These are phyloP conservation scores for Clavispora fructus DNA, from an alignment of 805 yeast genomes.

Conservation along the genomic window DNA sequence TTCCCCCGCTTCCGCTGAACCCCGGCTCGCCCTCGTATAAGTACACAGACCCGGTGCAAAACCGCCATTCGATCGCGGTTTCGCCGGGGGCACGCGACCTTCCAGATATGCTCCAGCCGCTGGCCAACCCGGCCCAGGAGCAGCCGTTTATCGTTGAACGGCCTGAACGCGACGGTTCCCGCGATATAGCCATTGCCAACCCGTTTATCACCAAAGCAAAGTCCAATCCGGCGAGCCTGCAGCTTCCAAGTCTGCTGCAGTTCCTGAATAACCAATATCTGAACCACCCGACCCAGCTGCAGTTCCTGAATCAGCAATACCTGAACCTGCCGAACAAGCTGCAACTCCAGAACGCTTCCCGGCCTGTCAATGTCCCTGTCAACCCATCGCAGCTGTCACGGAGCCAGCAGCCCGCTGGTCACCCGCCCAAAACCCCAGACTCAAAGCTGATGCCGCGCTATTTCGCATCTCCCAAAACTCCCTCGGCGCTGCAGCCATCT, in stretches of 20 bases:
- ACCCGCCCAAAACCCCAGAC: constrained; percentile 1
- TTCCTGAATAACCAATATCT: background rate
- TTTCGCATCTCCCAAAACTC: background rate
- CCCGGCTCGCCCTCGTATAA: background rate
- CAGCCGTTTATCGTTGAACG: constrained; percentile 6
- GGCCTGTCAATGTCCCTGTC: constrained; percentile 1
- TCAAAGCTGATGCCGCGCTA: background rate
- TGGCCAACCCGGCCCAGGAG: constrained; percentile 4
- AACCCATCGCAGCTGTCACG: background rate
- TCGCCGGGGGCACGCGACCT: constrained; percentile 7
- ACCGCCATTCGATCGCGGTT: constrained; percentile 15
- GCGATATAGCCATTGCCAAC: background rate
- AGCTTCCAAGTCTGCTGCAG: background rate
- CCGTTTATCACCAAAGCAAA: background rate
- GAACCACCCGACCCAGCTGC: too few relatives aligned
- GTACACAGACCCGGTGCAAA: background rate
- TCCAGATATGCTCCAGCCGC: constrained; percentile 15
- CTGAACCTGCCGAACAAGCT: background rate
- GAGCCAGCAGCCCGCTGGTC: background rate
- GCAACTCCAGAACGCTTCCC: constrained; percentile 1
- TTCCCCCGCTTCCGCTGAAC: constrained; percentile 27
- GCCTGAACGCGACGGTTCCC: background rate
- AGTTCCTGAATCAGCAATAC: too few relatives aligned
- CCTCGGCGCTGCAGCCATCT: background rate
- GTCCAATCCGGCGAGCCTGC: background rate